Evolutionary conservation across 1,139 yeast species (phyloP), one percentile per base, ranked within the genome.

Genomic region (Pichia sp.): DNA sequence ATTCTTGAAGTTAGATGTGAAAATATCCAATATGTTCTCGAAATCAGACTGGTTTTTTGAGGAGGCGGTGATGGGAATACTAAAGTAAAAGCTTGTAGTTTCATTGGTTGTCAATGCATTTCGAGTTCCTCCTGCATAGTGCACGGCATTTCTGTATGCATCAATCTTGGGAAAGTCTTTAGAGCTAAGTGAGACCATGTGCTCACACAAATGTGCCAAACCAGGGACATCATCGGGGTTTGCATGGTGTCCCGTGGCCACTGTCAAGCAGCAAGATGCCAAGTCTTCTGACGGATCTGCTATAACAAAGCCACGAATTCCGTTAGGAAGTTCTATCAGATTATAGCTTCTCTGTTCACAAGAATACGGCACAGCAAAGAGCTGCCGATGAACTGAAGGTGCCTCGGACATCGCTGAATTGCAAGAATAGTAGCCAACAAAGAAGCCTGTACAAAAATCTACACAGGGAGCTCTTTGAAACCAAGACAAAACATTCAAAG

Each of bases 181-280:
- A 0, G 87, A 79, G 1, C 88, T 87, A 50, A 79, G 73, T 51
- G 83, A 76, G 1, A 86, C 60, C 77, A 82, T 75, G 66, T 87
- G 93, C 59, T 87, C 93, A 65, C 90, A 84, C 46, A 86, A 72
- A 69, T 87, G 95, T 0, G 93, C 92, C 42, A 86, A 61, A 0
- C 93, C 93, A 0, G 78, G 77, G 0, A 77, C 53, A 1, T 72
- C 71, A 3, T 69, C 71, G 0, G 87, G 85, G 61, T 87, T 92
- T 52, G 78, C 73, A 62, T 79, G 79, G 1, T 90, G 82, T 1
- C 93, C 93, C 0, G 84, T 65, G 0, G 80, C 80, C 0, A 85
- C 81, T 19, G 85, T 73, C 3, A 85, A 56, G 2, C 80, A 75
- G 50, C 74, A 73, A 0, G 85, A 72, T 1, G 80, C 79, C 0